phyloP scores from a whole-genome alignment of 371 early-diverging fungal species.

The Mortierella polycephala region DNA sequence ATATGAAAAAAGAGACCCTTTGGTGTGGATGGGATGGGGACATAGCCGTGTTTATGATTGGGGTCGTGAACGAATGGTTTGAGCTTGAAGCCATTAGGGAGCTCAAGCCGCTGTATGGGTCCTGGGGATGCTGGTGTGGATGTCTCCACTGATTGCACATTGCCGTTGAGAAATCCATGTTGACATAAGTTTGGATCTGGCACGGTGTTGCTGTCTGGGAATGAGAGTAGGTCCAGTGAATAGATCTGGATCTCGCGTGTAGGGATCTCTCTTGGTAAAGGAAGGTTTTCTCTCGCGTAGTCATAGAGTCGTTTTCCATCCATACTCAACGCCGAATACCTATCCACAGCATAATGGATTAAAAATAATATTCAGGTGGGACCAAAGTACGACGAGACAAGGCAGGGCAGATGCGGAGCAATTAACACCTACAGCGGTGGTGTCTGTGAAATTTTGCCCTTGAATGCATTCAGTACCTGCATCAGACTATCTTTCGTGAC shows the following conservation, averaged over 20 bases:
- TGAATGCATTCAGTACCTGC: slow-evolving; percentile 51
- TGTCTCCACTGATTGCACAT: neutral
- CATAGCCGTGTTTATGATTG: slow-evolving; percentile 6
- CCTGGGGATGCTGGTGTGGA: neutral
- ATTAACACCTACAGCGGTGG: slow-evolving; percentile 62
- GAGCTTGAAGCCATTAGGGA: slow-evolving; percentile 5
- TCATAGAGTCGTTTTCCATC: slow-evolving; percentile 71
- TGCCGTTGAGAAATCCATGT: slow-evolving; percentile 7
- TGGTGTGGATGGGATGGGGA: slow-evolving; percentile 15
- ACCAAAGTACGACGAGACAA: neutral
- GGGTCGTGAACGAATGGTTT: slow-evolving; percentile 5
- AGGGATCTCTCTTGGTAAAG: slow-evolving; percentile 53
- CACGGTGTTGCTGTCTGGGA: slow-evolving; percentile 7
- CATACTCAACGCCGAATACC: slow-evolving; percentile 64
- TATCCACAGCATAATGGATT: slow-evolving; percentile 5
- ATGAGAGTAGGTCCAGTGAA: slow-evolving; percentile 49
- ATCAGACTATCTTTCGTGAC: slow-evolving; percentile 54
- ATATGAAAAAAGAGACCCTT: slow-evolving; percentile 45
- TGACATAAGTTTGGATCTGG: slow-evolving; percentile 12
- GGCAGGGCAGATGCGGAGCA: neutral
- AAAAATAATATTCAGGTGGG: too few species aligned
- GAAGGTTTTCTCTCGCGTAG: slow-evolving; percentile 60
- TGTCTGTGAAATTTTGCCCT: slow-evolving; percentile 60
- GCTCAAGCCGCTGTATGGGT: neutral
- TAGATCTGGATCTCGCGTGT: slow-evolving; percentile 49